Percentiles rank a stretch among this genome's conserved stretches.
Evolutionary conservation across 352 stramenopile species (phyloP).

Genomic region (Phytophthora pluvialis): DNA sequence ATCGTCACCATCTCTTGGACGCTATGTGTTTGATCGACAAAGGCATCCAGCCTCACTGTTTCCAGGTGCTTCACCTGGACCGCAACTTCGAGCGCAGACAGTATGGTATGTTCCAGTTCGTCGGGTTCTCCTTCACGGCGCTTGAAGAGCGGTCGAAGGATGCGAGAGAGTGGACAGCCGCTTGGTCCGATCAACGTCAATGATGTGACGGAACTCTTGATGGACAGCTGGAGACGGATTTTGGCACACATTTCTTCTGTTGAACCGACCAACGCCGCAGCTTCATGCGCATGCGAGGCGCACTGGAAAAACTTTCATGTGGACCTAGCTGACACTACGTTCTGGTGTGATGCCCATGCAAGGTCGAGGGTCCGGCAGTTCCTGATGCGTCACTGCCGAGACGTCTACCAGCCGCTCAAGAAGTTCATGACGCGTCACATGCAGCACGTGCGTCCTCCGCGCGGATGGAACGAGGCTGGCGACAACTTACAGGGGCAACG

Average conservation of each 20-base stretch:
- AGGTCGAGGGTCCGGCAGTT: no score
- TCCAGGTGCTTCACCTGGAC: conserved; percentile 35
- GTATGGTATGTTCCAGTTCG: conserved; percentile 28
- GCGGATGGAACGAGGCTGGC: conserved; percentile 22
- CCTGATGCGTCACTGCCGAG: conserved; percentile 35
- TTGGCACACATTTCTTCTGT: conserved; percentile 30
- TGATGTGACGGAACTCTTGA: conserved; percentile 26
- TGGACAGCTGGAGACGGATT: conserved; percentile 24
- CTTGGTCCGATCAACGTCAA: conserved; percentile 25
- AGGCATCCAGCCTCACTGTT: conserved; percentile 36
- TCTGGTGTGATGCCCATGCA: conserved; percentile 31
- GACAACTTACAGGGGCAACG: conserved; percentile 26
- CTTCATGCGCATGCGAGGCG: conserved; percentile 26
- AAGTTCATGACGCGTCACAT: conserved; percentile 40
- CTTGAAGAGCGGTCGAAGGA: conserved; percentile 12
- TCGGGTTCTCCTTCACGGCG: conserved; percentile 25
- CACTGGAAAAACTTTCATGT: conserved; percentile 36
- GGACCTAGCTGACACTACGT: conserved; percentile 24
- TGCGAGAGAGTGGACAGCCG: not conserved
- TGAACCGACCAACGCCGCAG: not conserved
- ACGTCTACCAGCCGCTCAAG: conserved; percentile 37
- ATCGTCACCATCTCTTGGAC: conserved; percentile 30
- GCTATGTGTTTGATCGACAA: conserved; percentile 36
- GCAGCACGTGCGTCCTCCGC: conserved; percentile 23
- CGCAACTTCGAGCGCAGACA: conserved; percentile 36